Conservation (phyloP, 345 rosid species). For the Fremontodendron californicum region DNA sequence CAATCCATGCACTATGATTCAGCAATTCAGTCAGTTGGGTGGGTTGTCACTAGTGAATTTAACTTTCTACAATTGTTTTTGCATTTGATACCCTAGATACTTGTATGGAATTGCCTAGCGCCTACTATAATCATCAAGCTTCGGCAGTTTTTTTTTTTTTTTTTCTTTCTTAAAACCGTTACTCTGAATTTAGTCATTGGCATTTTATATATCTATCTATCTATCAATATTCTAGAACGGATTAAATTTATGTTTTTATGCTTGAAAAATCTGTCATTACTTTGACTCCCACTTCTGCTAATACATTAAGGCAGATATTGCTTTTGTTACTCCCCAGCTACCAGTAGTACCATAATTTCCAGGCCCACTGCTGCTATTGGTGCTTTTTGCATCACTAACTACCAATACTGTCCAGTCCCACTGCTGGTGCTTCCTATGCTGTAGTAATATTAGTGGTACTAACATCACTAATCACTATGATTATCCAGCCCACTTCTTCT, state of each 20-base stretch:
- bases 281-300: not conserved
- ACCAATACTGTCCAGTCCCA: not conserved
- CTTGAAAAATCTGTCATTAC: not conserved
- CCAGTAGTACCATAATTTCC: not conserved
- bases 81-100: not conserved
- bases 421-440: not conserved
- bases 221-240: not conserved
- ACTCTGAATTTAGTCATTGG: not conserved
- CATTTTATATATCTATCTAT: not conserved
- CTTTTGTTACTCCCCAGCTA: not conserved
- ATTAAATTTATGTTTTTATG: not conserved
- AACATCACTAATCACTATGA: not conserved
- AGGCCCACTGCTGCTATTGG: constrained; percentile 1
- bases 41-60: not conserved
- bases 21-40: not conserved
- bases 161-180: not conserved
- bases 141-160: not conserved
- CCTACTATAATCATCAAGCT: not conserved
- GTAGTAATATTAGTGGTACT: not conserved
- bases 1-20: not conserved
- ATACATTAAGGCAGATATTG: not conserved
- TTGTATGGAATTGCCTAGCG: not conserved
- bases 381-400: constrained; percentile 1
- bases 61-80: not conserved
- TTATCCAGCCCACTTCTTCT: not conserved